Evolutionary conservation across 768 basidiomycete genomes (phyloP).

Genomic region (Suillus luteus): DNA sequence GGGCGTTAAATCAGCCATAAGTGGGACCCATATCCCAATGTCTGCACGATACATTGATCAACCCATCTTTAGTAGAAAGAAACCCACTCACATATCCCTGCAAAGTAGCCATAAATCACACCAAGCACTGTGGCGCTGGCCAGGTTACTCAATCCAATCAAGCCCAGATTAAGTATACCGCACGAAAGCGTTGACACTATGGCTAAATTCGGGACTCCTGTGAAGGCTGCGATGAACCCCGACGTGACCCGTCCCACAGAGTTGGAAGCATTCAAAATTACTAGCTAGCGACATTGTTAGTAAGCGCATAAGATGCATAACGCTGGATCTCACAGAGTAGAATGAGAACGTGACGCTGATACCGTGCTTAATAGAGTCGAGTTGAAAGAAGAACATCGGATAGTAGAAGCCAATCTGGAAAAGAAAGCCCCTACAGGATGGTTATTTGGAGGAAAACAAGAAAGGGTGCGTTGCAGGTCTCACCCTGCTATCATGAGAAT

Average conservation of each 20-base stretch:
- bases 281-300: constrained; percentile 37
- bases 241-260: constrained; percentile 54
- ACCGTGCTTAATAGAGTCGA: constrained; percentile 51
- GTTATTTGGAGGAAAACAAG: background rate
- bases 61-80: background rate
- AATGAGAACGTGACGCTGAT: constrained; percentile 52
- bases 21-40: constrained; percentile 41
- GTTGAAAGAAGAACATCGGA: constrained; percentile 59
- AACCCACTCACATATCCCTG: constrained; percentile 39
- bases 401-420: constrained; percentile 45
- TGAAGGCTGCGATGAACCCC: constrained; percentile 40
- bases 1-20: constrained; percentile 44
- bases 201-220: constrained; percentile 48
- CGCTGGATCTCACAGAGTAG: constrained; percentile 44
- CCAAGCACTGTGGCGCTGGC: constrained; percentile 42
- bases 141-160: constrained; percentile 40
- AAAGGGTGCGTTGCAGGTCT: constrained; percentile 4
- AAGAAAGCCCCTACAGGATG: constrained; percentile 18
- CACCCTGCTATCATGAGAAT: constrained; percentile 25
- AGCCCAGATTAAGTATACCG: constrained; percentile 43
- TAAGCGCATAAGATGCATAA: background rate
- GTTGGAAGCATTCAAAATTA: constrained; percentile 53
- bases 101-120: constrained; percentile 49
- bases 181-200: constrained; percentile 36
- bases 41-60: constrained; percentile 23